A percentile compares a stretch with the other conserved stretches of the same genome.
phyloP scores from a whole-genome alignment of 2,329 filamentous ascomycete genomes.

The Colletotrichum sojae region DNA sequence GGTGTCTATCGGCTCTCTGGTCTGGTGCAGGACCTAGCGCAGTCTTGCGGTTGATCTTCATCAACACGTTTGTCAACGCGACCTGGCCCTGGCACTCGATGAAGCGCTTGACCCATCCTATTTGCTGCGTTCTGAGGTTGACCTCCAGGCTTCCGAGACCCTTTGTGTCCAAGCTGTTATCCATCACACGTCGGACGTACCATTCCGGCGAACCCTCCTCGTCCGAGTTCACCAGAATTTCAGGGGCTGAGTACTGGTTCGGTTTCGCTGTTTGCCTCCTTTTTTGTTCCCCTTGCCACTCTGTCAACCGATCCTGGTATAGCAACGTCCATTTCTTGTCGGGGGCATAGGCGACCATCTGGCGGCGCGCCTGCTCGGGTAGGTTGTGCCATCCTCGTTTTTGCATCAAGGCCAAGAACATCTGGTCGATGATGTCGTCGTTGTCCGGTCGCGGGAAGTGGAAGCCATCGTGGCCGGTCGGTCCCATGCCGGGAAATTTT shows the following conservation, averaged over 20 bases:
- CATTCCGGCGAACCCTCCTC: constrained; percentile 98
- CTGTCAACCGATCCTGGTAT: constrained; percentile 92
- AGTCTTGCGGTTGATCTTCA: constrained; percentile 93
- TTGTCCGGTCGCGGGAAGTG: constrained; percentile 82
- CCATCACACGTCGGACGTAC: constrained; percentile 98
- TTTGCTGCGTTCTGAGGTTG: constrained; percentile 94
- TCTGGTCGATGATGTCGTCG: constrained; percentile 87
- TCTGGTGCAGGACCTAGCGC: constrained; percentile 76
- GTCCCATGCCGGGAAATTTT: constrained; percentile 60
- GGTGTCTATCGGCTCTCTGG: constrained; percentile 78
- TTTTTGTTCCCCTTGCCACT: constrained; percentile 95
- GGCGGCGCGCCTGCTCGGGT: constrained; percentile 91
- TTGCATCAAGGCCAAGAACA: constrained; percentile 95
- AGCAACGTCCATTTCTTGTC: constrained; percentile 98
- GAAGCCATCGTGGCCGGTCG: constrained; percentile 64
- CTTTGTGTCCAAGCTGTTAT: constrained; percentile 92
- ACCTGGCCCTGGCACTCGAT: constrained; percentile 98
- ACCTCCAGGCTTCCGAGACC: constrained; percentile 94
- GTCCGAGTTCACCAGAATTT: constrained; percentile 84
- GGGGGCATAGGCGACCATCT: constrained; percentile 96
- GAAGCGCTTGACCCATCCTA: constrained; percentile 96
- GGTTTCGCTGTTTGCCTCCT: constrained; percentile 81
- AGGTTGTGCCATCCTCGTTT: constrained; percentile 98
- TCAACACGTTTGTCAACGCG: constrained; percentile 91
- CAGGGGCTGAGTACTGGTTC: constrained; percentile 74